Base-by-base conservation (phyloP, 2,329 filamentous ascomycete genomes). In the Albifimbria verrucaria region DNA sequence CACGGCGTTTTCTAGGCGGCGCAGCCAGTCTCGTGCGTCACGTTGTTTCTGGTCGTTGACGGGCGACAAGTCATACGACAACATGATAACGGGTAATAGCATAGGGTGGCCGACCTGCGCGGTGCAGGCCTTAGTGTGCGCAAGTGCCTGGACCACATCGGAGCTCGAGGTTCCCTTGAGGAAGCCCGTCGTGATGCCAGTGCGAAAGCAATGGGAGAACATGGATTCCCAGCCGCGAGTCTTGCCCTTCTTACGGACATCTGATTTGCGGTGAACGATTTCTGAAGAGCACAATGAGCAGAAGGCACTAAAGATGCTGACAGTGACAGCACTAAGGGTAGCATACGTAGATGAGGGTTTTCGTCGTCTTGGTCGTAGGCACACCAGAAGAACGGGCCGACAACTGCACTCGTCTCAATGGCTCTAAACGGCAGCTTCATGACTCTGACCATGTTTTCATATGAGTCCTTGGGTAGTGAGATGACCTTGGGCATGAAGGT, bases 171-270 rank as follows among this genome's bases (percentile, higher is more conserved):
- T 86, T 53, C 83, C 82, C 70, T 86, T 86, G 62, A 81, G 75
- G 65, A 77, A 86, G 51, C 83, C 83, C 2, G 79, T 81, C 1
- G 83, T 86, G 57, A 85, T 75, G 57, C 72, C 70, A 2, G 76
- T 78, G 12, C 67, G 71, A 67, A 85, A 78, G 46, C 74, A 77
- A 66, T 86, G 74, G 3, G 81, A 83, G 36, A 86, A 75, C 73
- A 83, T 83, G 52, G 85, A 73, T 68, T 86, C 83, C 81, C 82
- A 86, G 44, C 83, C 83, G 52, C 83, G 78, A 17, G 83, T 86
- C 62, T 75, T 76, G 56, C 81, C 82, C 69, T 82, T 85, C 64
- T 86, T 86, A 49, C 81, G 79, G 28, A 86, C 83, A 61, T 86
- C 83, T n/a, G 80, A 84, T 67, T 86, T 86, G 59, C 83, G 79